phyloP scores from a whole-genome alignment of 768 basidiomycete species.

The Leucocoprinus birnbaumii region DNA sequence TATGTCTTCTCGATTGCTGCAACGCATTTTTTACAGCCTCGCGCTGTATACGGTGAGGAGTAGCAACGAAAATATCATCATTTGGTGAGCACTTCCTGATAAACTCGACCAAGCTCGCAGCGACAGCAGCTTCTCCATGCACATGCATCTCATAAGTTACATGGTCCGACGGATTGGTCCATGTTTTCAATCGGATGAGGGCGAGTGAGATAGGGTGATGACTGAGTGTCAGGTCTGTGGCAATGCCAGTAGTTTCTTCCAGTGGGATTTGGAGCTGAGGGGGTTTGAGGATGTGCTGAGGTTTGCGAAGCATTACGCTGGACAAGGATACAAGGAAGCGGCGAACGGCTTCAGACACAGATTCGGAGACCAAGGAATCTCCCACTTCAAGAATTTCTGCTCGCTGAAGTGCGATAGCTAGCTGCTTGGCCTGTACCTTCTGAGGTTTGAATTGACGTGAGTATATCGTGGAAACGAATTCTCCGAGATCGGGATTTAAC shows the following conservation, averaged over 20 bases:
- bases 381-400: slow-evolving; percentile 19
- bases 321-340: slow-evolving; percentile 39
- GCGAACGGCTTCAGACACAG: slow-evolving; percentile 25
- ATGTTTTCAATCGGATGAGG: slow-evolving; percentile 36
- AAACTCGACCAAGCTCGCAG: slow-evolving; percentile 37
- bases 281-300: slow-evolving; percentile 29
- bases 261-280: slow-evolving; percentile 16
- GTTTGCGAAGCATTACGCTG: slow-evolving; percentile 39
- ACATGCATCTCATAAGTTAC: slow-evolving; percentile 47
- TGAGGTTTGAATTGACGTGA: slow-evolving; percentile 44
- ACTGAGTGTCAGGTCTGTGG: slow-evolving; percentile 17
- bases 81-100: slow-evolving; percentile 34
- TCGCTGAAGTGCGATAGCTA: slow-evolving; percentile 31
- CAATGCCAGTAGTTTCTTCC: slow-evolving; percentile 8
- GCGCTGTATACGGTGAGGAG: slow-evolving; percentile 50
- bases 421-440: slow-evolving; percentile 38
- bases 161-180: slow-evolving; percentile 25
- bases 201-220: slow-evolving; percentile 42
- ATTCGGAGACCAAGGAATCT: slow-evolving; percentile 20
- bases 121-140: slow-evolving; percentile 43
- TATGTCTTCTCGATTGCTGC: slow-evolving; percentile 17
- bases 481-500: slow-evolving; percentile 50
- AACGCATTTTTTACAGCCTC: slow-evolving; percentile 45
- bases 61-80: slow-evolving; percentile 49
- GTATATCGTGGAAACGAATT: slow-evolving; percentile 52